These are phyloP conservation scores for Cucurbita argyrosperma DNA, from an alignment of 306 rosid species.

Conservation along the genomic window DNA sequence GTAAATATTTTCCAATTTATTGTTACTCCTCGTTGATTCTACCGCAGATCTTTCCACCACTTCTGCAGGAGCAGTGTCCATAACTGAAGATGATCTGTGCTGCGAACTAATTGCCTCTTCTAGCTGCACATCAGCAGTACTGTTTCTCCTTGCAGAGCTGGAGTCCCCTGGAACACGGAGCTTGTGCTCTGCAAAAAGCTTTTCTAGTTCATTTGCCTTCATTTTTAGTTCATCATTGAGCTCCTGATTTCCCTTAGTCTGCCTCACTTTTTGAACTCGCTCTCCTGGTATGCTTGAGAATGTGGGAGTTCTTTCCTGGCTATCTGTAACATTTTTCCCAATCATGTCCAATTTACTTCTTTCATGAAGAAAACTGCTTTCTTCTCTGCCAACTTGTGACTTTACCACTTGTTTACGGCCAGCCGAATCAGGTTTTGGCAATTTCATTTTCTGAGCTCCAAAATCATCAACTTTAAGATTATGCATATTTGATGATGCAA, in stretches of 20 bases:
- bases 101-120: constrained; percentile 37
- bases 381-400: constrained; percentile 38
- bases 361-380: constrained; percentile 20
- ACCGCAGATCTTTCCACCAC: constrained; percentile 20
- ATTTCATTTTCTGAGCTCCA: constrained; percentile 39
- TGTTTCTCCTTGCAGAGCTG: constrained; percentile 49
- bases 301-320: constrained; percentile 23
- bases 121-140: constrained; percentile 32
- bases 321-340: constrained; percentile 29
- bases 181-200: constrained; percentile 94
- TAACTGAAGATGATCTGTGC: constrained; percentile 26
- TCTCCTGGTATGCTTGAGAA: constrained; percentile 26
- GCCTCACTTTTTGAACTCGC: constrained; percentile 65
- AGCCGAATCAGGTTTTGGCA: constrained; percentile 32
- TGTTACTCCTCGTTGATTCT: constrained; percentile 32
- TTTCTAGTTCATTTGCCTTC: constrained; percentile 94
- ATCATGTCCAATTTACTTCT: constrained; percentile 25
- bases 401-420: constrained; percentile 23
- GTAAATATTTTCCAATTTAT: constrained; percentile 17
- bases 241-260: constrained; percentile 80
- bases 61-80: constrained; percentile 35
- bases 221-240: constrained; percentile 81
- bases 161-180: constrained; percentile 85
- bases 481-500: constrained; percentile 19
- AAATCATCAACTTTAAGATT: constrained; percentile 27